A percentile compares a stretch with the other conserved stretches of the same genome.
Evolutionary conservation across 2,329 filamentous ascomycete genomes (phyloP).

Genomic region (Alternaria burnsii): DNA sequence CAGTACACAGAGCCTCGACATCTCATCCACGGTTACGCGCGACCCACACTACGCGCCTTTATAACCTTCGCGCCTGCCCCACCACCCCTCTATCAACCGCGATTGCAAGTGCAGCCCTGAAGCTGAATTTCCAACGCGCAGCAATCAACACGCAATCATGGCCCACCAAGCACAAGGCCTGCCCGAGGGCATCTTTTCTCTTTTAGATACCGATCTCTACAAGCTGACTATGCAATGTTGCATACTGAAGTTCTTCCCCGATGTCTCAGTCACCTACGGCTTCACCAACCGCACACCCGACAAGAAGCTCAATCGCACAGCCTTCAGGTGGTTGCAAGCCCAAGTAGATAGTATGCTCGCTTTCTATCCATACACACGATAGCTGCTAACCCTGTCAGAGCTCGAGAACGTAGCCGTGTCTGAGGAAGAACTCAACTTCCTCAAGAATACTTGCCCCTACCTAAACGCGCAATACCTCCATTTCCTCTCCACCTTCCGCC

Average conservation of each 20-base stretch:
- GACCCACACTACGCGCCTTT: conserved; percentile 10
- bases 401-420: conserved; percentile 83
- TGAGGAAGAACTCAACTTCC: conserved; percentile 79
- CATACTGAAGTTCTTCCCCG: conserved; percentile 88
- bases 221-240: conserved; percentile 96
- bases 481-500: conserved; percentile 82
- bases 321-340: conserved; percentile 83
- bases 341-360: conserved; percentile 76
- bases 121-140: conserved; percentile 6
- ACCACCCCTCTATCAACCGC: conserved; percentile 40
- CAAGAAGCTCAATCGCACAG: conserved; percentile 85
- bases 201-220: conserved; percentile 75
- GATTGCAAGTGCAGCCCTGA: conserved; percentile 17
- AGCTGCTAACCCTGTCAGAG: conserved; percentile 59
- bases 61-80: conserved; percentile 29
- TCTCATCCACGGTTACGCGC: not conserved
- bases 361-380: not conserved
- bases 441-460: conserved; percentile 82
- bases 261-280: conserved; percentile 82
- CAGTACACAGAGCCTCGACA: not conserved
- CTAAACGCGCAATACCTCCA: conserved; percentile 78
- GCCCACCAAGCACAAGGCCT: conserved; percentile 27
- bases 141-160: conserved; percentile 28
- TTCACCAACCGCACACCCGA: conserved; percentile 96
- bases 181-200: conserved; percentile 54